Percentiles rank a stretch among this genome's conserved stretches.
phyloP scores from a whole-genome alignment of 2,329 filamentous ascomycete genomes.

The Epichloe sp. region DNA sequence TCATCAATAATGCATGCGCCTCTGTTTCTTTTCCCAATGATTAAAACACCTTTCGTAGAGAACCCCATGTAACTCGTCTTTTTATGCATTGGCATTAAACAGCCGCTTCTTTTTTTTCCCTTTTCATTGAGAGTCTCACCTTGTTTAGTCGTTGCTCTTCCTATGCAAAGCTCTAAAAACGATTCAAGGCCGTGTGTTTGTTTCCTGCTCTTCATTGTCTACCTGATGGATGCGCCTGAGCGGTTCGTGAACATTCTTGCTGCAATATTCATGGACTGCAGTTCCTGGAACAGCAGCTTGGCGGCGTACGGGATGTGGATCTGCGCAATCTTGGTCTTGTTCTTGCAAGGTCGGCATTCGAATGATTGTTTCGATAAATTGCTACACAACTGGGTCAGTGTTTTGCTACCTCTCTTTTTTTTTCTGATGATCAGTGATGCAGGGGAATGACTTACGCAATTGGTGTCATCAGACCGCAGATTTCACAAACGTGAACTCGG shows the following conservation, averaged over 20 bases:
- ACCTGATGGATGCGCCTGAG: conserved; percentile 61
- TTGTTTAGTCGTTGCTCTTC: background rate
- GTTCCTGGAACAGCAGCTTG: conserved; percentile 95
- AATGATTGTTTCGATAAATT: conserved; percentile 93
- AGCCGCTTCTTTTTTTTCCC: background rate
- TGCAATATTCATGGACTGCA: conserved; percentile 97
- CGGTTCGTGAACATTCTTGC: conserved; percentile 90
- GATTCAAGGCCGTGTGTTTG: background rate
- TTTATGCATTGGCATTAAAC: background rate
- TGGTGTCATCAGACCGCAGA: conserved; percentile 96
- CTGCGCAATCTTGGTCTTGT: conserved; percentile 97
- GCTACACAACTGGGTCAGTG: conserved; percentile 34
- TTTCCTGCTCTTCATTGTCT: conserved; percentile 9
- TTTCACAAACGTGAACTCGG: conserved; percentile 95
- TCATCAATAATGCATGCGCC: conserved; percentile 5
- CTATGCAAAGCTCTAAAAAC: background rate
- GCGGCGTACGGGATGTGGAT: conserved; percentile 96
- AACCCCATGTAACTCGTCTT: background rate
- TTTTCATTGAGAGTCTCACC: background rate
- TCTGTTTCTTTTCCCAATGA: background rate
- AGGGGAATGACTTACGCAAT: conserved; percentile 67
- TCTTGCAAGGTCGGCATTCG: conserved; percentile 94
- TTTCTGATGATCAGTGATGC: background rate
- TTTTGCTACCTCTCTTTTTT: background rate
- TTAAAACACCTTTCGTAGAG: background rate